Conservation (phyloP, 2,329 filamentous ascomycete species). For the Aspergillus udagawae region DNA sequence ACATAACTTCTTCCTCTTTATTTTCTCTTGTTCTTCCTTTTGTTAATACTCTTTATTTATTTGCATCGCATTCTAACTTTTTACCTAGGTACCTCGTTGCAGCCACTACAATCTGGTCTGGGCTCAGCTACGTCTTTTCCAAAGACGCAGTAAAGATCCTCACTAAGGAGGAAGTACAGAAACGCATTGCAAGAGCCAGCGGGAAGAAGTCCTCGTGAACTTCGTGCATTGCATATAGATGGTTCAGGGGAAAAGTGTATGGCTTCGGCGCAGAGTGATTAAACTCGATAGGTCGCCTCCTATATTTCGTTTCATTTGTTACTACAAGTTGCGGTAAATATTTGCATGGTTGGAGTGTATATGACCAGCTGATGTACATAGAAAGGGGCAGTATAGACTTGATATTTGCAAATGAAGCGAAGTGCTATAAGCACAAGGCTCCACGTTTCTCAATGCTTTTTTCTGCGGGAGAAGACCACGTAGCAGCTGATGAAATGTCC, state of each 20-base stretch:
- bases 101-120: constrained; percentile 87
- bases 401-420: not conserved
- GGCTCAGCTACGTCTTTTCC: constrained; percentile 83
- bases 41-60: not conserved
- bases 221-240: not conserved
- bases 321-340: not conserved
- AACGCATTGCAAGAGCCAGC: constrained; percentile 29
- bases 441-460: not conserved
- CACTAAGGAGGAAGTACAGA: constrained; percentile 40
- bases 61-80: constrained; percentile 17
- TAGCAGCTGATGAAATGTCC: not conserved
- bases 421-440: not conserved
- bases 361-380: not conserved
- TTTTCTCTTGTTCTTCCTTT: not conserved
- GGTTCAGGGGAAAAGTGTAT: not conserved
- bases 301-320: not conserved
- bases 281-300: no score
- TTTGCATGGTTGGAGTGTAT: constrained; percentile 2
- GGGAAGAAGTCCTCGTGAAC: constrained; percentile 18
- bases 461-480: not conserved
- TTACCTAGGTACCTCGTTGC: constrained; percentile 72
- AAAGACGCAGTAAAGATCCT: constrained; percentile 92
- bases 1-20: not conserved
- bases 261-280: not conserved
- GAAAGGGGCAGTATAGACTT: not conserved